Base-by-base conservation (phyloP, 352 stramenopile species). In the Thraustotheca clavata region DNA sequence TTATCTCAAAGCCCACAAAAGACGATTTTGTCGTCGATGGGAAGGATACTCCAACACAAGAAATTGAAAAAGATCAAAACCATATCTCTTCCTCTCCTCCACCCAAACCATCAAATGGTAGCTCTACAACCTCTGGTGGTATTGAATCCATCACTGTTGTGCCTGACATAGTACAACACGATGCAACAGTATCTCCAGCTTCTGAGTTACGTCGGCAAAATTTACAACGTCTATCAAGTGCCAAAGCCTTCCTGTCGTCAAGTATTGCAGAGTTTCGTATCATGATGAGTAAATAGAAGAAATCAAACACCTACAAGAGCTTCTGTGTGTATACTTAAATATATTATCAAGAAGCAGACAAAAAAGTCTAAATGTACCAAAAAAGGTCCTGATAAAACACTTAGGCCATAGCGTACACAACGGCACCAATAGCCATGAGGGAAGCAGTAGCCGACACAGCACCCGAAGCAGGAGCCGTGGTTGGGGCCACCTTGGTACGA, bases 261-360 rank as follows among this genome's bases (percentile, higher is more conserved):
- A 35, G 43, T 31, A 52, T 52, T 31, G 11, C n/a, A 24, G 43
- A 52, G 43, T 52, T 52, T 18, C 39, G 27, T 2, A 24, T 24
- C 39, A 47, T 27, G n/a, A 4, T 47, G 6, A 3, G 9, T 24
- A 52, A 1, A 24, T 24, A 24, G 43, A 35, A 52, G 38, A 16
- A 43, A 43, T 43, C 38, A 20, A 43, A n/a, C n/a, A n/a, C n/a
- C n/a, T n/a, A n/a, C n/a, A n/a, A n/a, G 20, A 43, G 16, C 38
- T 16, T 43, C 38, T 43, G 20, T 43, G 38, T 20, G 20, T 20
- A 20, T 16, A 18, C 9, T 52, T 52, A 52, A 52, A 52, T 52
- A 52, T 52, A 52, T 18, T 52, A 52, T 18, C 9, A n/a, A n/a
- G n/a, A n/a, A n/a, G n/a, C n/a, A n/a, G n/a, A n/a, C 27, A 47